A percentile compares a stretch with the other conserved stretches of the same genome.
These are phyloP conservation scores for Fraxinus dipetala DNA, from an alignment of 305 asterid species.

Conservation along the genomic window DNA sequence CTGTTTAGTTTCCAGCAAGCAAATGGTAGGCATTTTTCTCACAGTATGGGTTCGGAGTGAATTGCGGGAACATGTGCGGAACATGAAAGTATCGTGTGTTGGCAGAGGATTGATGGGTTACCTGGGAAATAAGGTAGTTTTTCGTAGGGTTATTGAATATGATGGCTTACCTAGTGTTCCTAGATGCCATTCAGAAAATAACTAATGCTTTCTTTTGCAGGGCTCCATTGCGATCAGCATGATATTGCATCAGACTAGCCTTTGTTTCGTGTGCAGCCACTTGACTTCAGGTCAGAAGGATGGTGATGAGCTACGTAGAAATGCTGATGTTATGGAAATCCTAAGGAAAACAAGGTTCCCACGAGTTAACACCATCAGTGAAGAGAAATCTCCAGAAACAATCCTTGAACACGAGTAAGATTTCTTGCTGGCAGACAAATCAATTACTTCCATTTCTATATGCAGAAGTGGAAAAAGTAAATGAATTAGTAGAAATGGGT, in stretches of 20 bases:
- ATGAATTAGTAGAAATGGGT: not conserved
- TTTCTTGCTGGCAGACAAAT: not conserved
- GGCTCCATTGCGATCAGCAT: constrained; percentile 96
- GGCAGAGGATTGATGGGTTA: constrained; percentile 99
- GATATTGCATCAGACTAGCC: constrained; percentile 96
- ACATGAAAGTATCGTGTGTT: constrained; percentile 88
- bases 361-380: constrained; percentile 55
- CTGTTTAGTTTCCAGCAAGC: constrained; percentile 84
- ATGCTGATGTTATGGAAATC: constrained; percentile 90
- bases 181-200: not conserved
- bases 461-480: not conserved
- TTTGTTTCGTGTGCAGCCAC: constrained; percentile 95
- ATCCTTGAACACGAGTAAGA: constrained; percentile 89
- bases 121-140: constrained; percentile 92
- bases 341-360: constrained; percentile 90
- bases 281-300: constrained; percentile 96
- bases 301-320: constrained; percentile 91
- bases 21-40: constrained; percentile 95
- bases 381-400: constrained; percentile 90
- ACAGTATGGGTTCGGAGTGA: constrained; percentile 95
- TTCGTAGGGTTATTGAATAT: not conserved
- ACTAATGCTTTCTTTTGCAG: constrained; percentile 39
- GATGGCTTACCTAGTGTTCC: not conserved
- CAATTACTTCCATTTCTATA: not conserved
- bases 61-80: constrained; percentile 69